A percentile compares a stretch with the other conserved stretches of the same genome.
Evolutionary conservation across 345 rosid genomes (phyloP).

Genomic region (Aethionema arabicum): DNA sequence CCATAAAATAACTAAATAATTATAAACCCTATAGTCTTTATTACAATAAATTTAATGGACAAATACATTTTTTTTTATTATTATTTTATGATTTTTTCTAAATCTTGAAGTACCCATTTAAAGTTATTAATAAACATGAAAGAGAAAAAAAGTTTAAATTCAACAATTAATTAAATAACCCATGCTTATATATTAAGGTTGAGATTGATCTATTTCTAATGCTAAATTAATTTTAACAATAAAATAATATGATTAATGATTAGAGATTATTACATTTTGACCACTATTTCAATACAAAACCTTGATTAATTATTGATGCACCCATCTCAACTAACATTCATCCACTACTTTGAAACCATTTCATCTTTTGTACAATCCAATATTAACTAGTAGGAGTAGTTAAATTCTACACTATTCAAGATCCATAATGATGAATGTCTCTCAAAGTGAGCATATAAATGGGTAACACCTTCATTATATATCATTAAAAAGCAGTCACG

Average conservation of each 20-base stretch:
- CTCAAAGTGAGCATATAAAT: slow-evolving; percentile 8
- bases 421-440: slow-evolving; percentile 31
- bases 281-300: neutral
- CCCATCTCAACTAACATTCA: slow-evolving; percentile 24
- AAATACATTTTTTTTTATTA: no score
- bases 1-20: no score
- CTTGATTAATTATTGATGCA: slow-evolving; percentile 8
- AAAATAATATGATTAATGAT: neutral
- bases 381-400: neutral
- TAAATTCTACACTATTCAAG: neutral
- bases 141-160: no score
- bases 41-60: no score
- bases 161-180: no score
- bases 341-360: neutral
- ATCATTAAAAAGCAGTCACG: slow-evolving; percentile 38
- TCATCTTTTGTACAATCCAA: slow-evolving; percentile 12
- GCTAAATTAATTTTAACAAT: no score
- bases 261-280: neutral
- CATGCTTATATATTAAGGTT: no score
- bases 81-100: no score
- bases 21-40: no score
- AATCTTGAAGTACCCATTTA: no score
- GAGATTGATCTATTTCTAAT: no score
- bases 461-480: slow-evolving; percentile 32
- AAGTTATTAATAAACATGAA: no score